These are phyloP conservation scores for Ceratobasidium sp. DNA, from an alignment of 1,284 basidiomycete species.

Conservation along the genomic window DNA sequence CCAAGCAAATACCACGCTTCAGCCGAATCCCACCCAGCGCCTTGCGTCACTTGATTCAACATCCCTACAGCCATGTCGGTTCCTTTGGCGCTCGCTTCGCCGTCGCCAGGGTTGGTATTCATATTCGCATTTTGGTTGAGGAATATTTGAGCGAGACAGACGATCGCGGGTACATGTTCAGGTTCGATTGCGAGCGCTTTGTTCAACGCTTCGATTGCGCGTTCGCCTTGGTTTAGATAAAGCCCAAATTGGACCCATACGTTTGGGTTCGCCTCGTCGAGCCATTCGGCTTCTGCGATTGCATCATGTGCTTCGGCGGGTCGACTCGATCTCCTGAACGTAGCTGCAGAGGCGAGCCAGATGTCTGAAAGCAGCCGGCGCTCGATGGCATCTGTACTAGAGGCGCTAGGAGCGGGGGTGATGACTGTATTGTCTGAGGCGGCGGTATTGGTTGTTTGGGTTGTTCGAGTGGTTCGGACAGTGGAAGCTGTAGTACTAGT, in stretches of 20 bases:
- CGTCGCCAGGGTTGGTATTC: not conserved
- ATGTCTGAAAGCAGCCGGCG: slow-evolving; percentile 83
- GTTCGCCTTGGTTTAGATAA: slow-evolving; percentile 71
- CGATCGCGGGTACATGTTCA: slow-evolving; percentile 79
- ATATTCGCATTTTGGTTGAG: slow-evolving; percentile 61
- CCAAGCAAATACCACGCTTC: slow-evolving; percentile 94
- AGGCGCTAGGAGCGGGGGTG: slow-evolving; percentile 52
- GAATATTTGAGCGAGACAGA: slow-evolving; percentile 82
- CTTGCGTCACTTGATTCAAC: slow-evolving; percentile 61
- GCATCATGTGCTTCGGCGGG: slow-evolving; percentile 90
- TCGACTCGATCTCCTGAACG: slow-evolving; percentile 90
- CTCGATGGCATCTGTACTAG: slow-evolving; percentile 59
- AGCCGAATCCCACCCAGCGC: slow-evolving; percentile 83
- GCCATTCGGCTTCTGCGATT: slow-evolving; percentile 94
- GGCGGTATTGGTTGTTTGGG: slow-evolving; percentile 9
- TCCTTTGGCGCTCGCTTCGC: not conserved
- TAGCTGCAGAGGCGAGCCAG: slow-evolving; percentile 95
- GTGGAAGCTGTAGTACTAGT: slow-evolving; percentile 10
- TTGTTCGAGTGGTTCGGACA: slow-evolving; percentile 9
- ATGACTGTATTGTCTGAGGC: slow-evolving; percentile 41
- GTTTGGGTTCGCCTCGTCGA: slow-evolving; percentile 86
- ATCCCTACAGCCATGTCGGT: slow-evolving; percentile 54
- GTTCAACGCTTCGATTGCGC: slow-evolving; percentile 80
- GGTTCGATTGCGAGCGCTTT: slow-evolving; percentile 86
- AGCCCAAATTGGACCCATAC: slow-evolving; percentile 96